Evolutionary conservation across 1,284 basidiomycete species (phyloP).

Genomic region (Heterobasidion parviporum): DNA sequence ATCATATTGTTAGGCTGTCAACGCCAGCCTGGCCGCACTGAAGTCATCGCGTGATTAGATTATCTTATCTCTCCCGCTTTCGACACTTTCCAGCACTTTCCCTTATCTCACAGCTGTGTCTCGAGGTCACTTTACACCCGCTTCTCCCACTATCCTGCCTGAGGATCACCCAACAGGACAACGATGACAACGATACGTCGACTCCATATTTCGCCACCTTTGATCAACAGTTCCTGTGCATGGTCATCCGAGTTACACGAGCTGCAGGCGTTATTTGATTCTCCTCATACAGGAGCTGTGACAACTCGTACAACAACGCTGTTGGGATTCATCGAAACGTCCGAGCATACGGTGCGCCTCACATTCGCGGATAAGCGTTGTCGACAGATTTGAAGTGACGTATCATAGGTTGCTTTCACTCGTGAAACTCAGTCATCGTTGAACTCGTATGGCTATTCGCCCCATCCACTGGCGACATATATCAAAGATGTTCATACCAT

Average conservation of each 20-base stretch:
- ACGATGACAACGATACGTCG: conserved; percentile 43
- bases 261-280: conserved; percentile 55
- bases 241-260: conserved; percentile 68
- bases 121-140: too few relatives aligned
- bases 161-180: background rate
- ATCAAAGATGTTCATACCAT: conserved; percentile 52
- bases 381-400: background rate
- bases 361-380: background rate
- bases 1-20: background rate
- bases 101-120: too few relatives aligned
- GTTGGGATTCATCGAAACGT: conserved; percentile 57
- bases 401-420: conserved; percentile 50
- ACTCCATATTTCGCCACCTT: conserved; percentile 43
- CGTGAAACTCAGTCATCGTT: conserved; percentile 43
- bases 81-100: too few relatives aligned
- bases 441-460: conserved; percentile 79
- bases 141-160: too few relatives aligned
- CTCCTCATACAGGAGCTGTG: conserved; percentile 62
- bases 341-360: conserved; percentile 43
- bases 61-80: too few relatives aligned
- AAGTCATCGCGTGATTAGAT: too few relatives aligned
- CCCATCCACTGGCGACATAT: conserved; percentile 56
- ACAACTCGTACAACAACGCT: conserved; percentile 69
- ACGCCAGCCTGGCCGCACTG: background rate
- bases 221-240: conserved; percentile 70